These are phyloP conservation scores for Digitaria exilis DNA, from an alignment of 202 grass and related monocot species.

Conservation along the genomic window DNA sequence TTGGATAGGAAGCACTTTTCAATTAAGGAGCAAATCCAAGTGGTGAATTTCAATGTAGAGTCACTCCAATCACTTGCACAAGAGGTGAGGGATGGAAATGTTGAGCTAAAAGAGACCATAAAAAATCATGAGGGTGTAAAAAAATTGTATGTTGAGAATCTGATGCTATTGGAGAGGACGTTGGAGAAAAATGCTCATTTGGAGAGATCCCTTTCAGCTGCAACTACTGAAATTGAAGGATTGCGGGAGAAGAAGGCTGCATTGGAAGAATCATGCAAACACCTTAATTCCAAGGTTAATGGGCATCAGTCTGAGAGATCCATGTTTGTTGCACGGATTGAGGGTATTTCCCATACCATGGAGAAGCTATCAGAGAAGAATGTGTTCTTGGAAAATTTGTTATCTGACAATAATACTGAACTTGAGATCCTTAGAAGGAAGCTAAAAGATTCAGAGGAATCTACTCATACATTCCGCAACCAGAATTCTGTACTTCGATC, in stretches of 20 bases:
- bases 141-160: constrained; percentile 65
- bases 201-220: constrained; percentile 62
- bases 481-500: constrained; percentile 68
- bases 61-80: constrained; percentile 76
- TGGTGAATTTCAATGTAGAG: constrained; percentile 76
- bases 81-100: constrained; percentile 73
- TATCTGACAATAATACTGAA: constrained; percentile 71
- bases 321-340: constrained; percentile 60
- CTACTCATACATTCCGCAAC: constrained; percentile 48
- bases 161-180: constrained; percentile 67
- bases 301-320: constrained; percentile 59
- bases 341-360: constrained; percentile 70
- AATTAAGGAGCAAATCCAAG: constrained; percentile 79
- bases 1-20: constrained; percentile 63
- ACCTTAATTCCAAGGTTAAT: constrained; percentile 61
- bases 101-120: constrained; percentile 84
- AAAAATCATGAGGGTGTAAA: constrained; percentile 66
- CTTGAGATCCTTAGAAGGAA: constrained; percentile 72
- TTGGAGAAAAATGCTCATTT: constrained; percentile 75
- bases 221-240: constrained; percentile 65
- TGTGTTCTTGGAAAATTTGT: constrained; percentile 71
- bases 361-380: constrained; percentile 76
- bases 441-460: constrained; percentile 63
- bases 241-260: constrained; percentile 52
- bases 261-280: constrained; percentile 75